Evolutionary conservation across 257 asterid species (phyloP).

Genomic region (Hygrophila difformis): DNA sequence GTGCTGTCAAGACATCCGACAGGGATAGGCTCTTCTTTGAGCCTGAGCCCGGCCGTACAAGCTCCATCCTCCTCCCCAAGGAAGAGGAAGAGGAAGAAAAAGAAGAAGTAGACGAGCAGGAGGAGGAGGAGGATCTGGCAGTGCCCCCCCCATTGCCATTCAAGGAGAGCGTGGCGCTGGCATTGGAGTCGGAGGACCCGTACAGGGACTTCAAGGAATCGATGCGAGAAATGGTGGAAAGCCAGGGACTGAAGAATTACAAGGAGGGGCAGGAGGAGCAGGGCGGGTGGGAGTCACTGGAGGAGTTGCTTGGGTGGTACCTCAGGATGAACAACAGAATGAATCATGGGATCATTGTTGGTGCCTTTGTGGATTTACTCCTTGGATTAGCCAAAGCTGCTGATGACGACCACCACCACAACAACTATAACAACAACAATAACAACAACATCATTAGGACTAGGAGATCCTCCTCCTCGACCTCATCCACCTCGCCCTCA

Average conservation of each 20-base stretch:
- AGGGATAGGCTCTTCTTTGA: conserved; percentile 77
- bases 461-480: too few species aligned
- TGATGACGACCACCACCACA: background rate
- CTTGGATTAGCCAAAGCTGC: conserved; percentile 18
- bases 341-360: conserved; percentile 62
- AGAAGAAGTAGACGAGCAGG: background rate
- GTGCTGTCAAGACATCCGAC: conserved; percentile 45
- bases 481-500: too few species aligned
- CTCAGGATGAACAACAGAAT: conserved; percentile 56
- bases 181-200: conserved; percentile 75
- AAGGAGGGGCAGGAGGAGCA: conserved; percentile 65
- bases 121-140: too few species aligned
- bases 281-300: conserved; percentile 77
- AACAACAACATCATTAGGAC: conserved; percentile 16
- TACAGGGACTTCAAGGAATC: conserved; percentile 78
- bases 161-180: conserved; percentile 58
- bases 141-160: conserved; percentile 21
- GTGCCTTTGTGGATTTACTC: conserved; percentile 76
- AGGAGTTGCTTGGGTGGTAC: conserved; percentile 77
- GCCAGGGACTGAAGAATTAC: conserved; percentile 34
- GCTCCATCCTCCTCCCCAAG: conserved; percentile 48
- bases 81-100: too few species aligned
- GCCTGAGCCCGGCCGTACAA: conserved; percentile 47
- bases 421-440: too few species aligned
- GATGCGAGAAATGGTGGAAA: conserved; percentile 87